Evolutionary conservation across 805 yeast genomes (phyloP), one percentile per base, ranked within the genome.

Genomic region (Saccharomyces kudriavzevii): DNA sequence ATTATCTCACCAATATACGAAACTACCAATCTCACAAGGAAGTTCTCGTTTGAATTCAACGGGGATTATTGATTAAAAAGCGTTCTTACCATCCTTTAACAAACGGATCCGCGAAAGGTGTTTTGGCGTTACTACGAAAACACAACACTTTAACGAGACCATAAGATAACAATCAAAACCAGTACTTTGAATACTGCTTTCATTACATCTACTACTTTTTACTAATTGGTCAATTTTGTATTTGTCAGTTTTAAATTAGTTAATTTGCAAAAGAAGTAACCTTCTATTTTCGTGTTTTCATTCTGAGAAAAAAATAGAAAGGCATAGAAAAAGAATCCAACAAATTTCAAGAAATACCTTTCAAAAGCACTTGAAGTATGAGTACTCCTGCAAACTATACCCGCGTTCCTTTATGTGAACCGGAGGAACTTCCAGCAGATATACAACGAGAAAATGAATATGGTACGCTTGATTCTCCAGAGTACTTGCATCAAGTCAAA

Each of bases 381-480:
- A 56, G 57, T 52, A 54, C 56, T 31, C 59, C 56, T 51, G 56
- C 58, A 30, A 55, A 54, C 24, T 59, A 62, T 49, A 57, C 58
- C 10, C 57, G 60, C 40, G 69, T 75, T 45, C 77, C 77, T 22
- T 62, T 71, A 31, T 62, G 72, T 27, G 66, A 64, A 48, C 70
- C 73, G 4, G 62, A 66, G 24, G 66, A 66, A 13, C 49, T 73
- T 4, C 67, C 76, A 4, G 57, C 65, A 8, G 75, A 68, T 26
- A 71, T 69, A 49, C 73, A 73, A 57, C 69, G 70, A 57, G 87
- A 84, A 54, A 73, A 79, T 61, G 96, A 89, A 68, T 89, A 78
- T 68, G 97, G 96, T 45, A 72, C 76, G 24, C 71, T 86, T 49
- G 81, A 89, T 1, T 80, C 86, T 8, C 65, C 75, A n/a, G 81